Evolutionary conservation across 163 green algal species (phyloP), one percentile per base, ranked within the genome.

Genomic region (Coccomyxa subellipsoidea): DNA sequence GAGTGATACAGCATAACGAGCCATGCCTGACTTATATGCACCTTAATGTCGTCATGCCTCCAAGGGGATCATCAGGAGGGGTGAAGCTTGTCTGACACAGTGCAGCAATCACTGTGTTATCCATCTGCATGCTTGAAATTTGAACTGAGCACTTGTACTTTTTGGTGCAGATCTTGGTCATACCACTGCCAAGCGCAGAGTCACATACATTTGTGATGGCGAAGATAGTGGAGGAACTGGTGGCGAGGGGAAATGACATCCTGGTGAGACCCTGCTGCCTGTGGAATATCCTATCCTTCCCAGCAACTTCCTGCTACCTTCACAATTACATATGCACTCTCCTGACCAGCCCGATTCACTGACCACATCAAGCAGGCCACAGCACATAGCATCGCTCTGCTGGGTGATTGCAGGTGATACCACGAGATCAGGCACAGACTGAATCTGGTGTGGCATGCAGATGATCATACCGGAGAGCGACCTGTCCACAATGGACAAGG

Each of bases 151-250:
- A 27, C 23, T 59, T 12, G 15, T 27, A 59, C 4, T 18, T 59
- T 59, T 59, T 21, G 21, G 47, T 78, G 72, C 72, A 78, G 72
- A 7, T 78, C 31, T 34, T 78, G 36, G 72, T 53, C 27, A n/a
- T 78, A 23, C 72, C 72, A 38, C 27, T 78, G 72, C 72, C 72
- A 15, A 53, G 72, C 31, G 72, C 72, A 0, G 72, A 78, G 72
- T 78, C 72, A 32, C 72, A 78, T 34, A 78, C 72, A 7, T 78
- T 78, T 53, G 37, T 78, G 10, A 59, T 78, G 72, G 72, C 27
- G 31, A 78, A 27, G 31, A 34, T 78, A 39, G 72, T 53, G 25
- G 31, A 47, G 21, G 72, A 78, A 40, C 27, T 78, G 27, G 72
- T 40, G 29, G 37, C 36, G 27, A 38, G 72, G 25, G 72, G 72